These are phyloP conservation scores for Colletotrichum tofieldiae DNA, from an alignment of 2,329 filamentous ascomycete species.

Conservation along the genomic window DNA sequence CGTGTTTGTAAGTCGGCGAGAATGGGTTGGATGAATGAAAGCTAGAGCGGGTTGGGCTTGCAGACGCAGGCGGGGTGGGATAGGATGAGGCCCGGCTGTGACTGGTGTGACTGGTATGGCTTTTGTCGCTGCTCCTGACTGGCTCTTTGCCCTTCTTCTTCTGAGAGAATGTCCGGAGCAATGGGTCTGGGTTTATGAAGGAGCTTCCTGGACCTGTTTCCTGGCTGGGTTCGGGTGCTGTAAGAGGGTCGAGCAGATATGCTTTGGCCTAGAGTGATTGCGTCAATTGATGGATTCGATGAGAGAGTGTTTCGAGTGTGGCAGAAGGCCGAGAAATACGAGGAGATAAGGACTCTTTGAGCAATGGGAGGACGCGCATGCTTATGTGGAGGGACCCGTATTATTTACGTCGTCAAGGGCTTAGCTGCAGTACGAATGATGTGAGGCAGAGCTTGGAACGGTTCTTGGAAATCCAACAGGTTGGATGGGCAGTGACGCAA, in stretches of 20 bases:
- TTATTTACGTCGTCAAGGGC: slow-evolving; percentile 45
- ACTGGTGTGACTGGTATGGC: slow-evolving; percentile 34
- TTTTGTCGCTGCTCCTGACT: slow-evolving; percentile 13
- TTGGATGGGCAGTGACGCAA: slow-evolving; percentile 42
- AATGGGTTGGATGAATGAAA: slow-evolving; percentile 65
- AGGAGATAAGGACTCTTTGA: slow-evolving; percentile 16
- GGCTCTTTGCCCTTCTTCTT: slow-evolving; percentile 45
- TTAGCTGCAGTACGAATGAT: slow-evolving; percentile 38
- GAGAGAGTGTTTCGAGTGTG: neutral
- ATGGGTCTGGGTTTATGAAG: slow-evolving; percentile 59
- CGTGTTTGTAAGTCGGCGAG: slow-evolving; percentile 50
- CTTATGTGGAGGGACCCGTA: slow-evolving; percentile 38
- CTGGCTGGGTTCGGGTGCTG: slow-evolving; percentile 76
- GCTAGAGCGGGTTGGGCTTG: slow-evolving; percentile 64
- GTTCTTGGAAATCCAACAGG: slow-evolving; percentile 39
- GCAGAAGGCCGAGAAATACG: neutral
- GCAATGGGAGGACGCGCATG: slow-evolving; percentile 31
- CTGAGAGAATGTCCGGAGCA: slow-evolving; percentile 45
- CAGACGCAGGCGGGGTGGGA: slow-evolving; percentile 69
- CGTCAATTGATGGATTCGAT: slow-evolving; percentile 22
- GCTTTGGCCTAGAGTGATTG: slow-evolving; percentile 68
- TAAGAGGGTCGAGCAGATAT: slow-evolving; percentile 80
- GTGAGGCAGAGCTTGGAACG: slow-evolving; percentile 32
- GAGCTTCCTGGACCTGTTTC: slow-evolving; percentile 77
- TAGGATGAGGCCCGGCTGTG: slow-evolving; percentile 40